Percentiles rank a stretch among this genome's conserved stretches.
Evolutionary conservation across 148 eudicot species (phyloP).

Genomic region (Cornus florida): DNA sequence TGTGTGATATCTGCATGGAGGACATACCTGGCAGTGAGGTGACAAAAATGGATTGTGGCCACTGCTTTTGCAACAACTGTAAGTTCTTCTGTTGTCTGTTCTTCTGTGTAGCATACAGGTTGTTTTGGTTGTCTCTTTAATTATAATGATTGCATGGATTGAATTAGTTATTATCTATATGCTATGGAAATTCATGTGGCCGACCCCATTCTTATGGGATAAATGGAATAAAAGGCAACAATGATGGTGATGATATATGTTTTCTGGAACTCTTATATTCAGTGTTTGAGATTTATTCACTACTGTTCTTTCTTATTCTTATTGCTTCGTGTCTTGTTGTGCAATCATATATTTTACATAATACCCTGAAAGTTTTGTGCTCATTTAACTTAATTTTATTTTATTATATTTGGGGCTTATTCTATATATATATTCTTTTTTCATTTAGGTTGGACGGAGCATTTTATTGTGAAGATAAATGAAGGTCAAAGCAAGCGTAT

Average conservation of each 20-base stretch:
- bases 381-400: background rate
- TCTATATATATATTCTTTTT: background rate
- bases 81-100: conserved; percentile 21
- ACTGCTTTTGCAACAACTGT: conserved; percentile 71
- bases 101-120: background rate
- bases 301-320: background rate
- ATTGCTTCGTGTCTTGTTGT: background rate
- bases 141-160: too few species aligned
- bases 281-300: background rate
- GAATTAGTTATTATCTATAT: too few species aligned
- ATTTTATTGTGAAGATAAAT: conserved; percentile 65
- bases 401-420: background rate
- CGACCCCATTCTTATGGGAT: too few species aligned
- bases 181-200: background rate
- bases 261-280: background rate
- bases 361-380: background rate
- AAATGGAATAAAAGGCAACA: too few species aligned
- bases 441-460: conserved; percentile 70
- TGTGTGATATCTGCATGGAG: conserved; percentile 63
- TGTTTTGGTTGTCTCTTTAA: background rate
- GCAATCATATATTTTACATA: background rate
- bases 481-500: conserved; percentile 79
- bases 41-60: conserved; percentile 74
- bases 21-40: conserved; percentile 41
- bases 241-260: too few species aligned